These are phyloP conservation scores for Grosmannia serpens DNA, from an alignment of 2,329 filamentous ascomycete species.

Conservation along the genomic window DNA sequence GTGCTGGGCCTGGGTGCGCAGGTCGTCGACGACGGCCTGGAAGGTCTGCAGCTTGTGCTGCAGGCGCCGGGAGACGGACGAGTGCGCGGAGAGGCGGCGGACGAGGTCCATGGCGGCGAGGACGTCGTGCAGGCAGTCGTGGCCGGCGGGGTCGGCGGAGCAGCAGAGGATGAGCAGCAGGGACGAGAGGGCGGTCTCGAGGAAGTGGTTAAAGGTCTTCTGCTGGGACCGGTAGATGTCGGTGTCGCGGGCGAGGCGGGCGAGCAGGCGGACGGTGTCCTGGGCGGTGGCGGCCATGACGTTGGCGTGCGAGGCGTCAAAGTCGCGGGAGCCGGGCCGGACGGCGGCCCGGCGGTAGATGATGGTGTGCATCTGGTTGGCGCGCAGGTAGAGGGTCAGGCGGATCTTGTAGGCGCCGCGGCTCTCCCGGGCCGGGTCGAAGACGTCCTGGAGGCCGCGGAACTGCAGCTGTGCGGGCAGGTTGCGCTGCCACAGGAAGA, in stretches of 20 bases:
- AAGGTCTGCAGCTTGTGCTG: background rate
- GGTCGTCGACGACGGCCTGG: background rate
- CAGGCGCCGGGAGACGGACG: background rate
- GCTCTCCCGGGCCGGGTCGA: background rate
- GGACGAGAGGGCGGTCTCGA: background rate
- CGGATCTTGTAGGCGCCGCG: background rate
- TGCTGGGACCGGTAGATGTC: background rate
- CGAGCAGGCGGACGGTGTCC: background rate
- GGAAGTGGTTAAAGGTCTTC: conserved; percentile 2
- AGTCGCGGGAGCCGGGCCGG: background rate
- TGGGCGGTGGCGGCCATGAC: background rate
- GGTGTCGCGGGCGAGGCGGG: background rate
- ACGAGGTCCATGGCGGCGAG: background rate
- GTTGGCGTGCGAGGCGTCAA: background rate
- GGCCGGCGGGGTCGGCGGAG: background rate
- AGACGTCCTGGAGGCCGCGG: background rate
- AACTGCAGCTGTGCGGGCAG: background rate
- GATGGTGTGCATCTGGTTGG: background rate
- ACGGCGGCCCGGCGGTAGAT: background rate
- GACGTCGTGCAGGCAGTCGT: background rate
- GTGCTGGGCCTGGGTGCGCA: background rate
- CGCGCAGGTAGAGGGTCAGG: background rate
- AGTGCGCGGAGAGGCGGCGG: background rate
- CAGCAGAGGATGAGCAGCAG: background rate
- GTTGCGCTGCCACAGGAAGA: background rate